Base-by-base conservation (phyloP, 805 yeast genomes). In the Cyberlindnera americana region DNA sequence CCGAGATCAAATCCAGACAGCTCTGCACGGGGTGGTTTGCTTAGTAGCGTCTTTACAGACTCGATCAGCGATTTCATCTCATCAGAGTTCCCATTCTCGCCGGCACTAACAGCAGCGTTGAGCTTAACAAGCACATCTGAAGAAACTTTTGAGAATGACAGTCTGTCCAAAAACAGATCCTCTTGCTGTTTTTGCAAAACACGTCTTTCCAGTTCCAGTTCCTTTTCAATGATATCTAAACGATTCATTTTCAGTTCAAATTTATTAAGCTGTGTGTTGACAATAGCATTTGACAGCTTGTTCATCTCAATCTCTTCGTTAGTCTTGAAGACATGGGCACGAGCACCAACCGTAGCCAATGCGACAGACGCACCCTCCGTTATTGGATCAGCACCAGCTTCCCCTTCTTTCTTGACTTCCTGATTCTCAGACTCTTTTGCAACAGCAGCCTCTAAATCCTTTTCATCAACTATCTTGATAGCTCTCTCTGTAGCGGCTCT, bases 291-390 rank as follows among this genome's bases (percentile, higher is more conserved):
- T 11, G 82, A 62, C 17, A 81, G 59, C 38, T 73, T 75, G 50
- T 78, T 72, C 80, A 80, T 77, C 55, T 83, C 88, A 44, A 89
- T 69, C 54, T 87, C 96, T 59, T 86, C 95, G 55, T 77, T 80
- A 5, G 80, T 77, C 15, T 91, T 86, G 62, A 87, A 83, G 16
- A 84, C 72, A 56, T 85, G 88, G 19, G 93, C 73, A 45, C 93
- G 74, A 2, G 88, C 81, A 3, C 93, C 95, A 27, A 84, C 15
- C 3, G 41, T 30, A 4, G 48, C 44, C 17, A 47, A 25, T 10
- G 51, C 51, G 6, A 40, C 40, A 9, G 40, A 29, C 2, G 41
- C 41, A 19, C 41, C 51, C 17, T 47, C 51, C 19, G 34, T 36
- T 11, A 46, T 64, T 10, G 84, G 66, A 3, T 14, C 31, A 9